phyloP scores from a whole-genome alignment of 2,329 filamentous ascomycete genomes.

The Microdochium trichocladiopsis region DNA sequence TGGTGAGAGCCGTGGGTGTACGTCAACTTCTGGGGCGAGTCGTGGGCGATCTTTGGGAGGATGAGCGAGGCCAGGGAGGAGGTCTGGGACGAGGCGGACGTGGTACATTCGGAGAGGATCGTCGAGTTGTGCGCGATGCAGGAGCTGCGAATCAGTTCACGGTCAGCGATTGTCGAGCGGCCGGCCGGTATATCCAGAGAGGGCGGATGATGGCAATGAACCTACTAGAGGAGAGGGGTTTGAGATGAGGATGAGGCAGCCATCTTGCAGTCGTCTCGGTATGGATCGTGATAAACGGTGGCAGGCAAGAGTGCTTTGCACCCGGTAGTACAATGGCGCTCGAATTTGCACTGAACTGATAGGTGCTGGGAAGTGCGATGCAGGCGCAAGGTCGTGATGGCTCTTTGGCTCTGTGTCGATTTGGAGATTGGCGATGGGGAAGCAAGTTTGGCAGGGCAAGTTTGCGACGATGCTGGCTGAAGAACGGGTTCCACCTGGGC shows the following conservation, averaged over 20 bases:
- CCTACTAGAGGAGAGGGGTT: constrained; percentile 69
- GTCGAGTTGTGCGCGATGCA: constrained; percentile 93
- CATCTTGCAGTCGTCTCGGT: constrained; percentile 45
- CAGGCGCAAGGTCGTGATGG: too few species aligned
- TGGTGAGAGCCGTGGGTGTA: constrained; percentile 88
- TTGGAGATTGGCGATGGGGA: too few species aligned
- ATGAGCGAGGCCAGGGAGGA: constrained; percentile 87
- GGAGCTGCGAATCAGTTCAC: constrained; percentile 46
- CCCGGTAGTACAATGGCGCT: too few species aligned
- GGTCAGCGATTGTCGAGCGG: constrained; percentile 4
- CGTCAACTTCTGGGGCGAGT: constrained; percentile 76
- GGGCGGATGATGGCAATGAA: constrained; percentile 7
- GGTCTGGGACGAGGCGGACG: constrained; percentile 73
- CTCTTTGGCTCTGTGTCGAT: too few species aligned
- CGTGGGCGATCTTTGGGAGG: constrained; percentile 88
- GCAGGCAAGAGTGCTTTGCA: too few species aligned
- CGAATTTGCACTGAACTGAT: too few species aligned
- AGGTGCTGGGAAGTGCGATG: too few species aligned
- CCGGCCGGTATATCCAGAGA: constrained; percentile 4
- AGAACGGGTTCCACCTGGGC: too few species aligned
- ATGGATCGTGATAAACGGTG: too few species aligned
- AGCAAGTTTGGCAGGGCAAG: too few species aligned
- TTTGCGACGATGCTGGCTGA: too few species aligned
- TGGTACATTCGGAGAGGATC: constrained; percentile 88
- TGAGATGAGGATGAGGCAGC: constrained; percentile 62